Evolutionary conservation across 2,329 filamentous ascomycete genomes (phyloP).

Genomic region (Madurella fahalii): DNA sequence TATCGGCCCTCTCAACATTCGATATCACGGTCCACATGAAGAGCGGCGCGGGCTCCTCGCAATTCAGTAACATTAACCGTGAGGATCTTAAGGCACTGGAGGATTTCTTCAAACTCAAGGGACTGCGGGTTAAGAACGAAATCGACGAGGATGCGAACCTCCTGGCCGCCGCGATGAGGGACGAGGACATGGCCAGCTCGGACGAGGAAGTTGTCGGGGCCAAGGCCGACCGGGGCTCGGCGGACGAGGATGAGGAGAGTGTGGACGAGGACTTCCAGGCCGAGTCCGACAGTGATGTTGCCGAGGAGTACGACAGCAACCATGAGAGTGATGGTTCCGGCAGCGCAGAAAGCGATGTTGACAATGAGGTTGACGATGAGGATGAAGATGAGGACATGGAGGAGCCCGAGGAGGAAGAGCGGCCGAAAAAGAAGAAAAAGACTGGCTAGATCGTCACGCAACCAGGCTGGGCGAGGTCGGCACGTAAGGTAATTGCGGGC

Average conservation of each 20-base stretch:
- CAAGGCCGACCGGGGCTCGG: slow-evolving; percentile 76
- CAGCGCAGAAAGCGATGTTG: slow-evolving; percentile 60
- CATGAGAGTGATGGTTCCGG: slow-evolving; percentile 80
- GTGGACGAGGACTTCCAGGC: slow-evolving; percentile 94
- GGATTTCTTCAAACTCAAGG: slow-evolving; percentile 94
- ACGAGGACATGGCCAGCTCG: slow-evolving; percentile 77
- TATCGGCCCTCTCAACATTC: slow-evolving; percentile 92
- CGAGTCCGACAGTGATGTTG: slow-evolving; percentile 89
- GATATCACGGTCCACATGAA: slow-evolving; percentile 94
- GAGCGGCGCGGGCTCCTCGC: slow-evolving; percentile 77
- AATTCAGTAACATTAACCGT: slow-evolving; percentile 98
- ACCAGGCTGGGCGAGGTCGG: neutral
- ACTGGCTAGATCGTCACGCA: slow-evolving; percentile 26
- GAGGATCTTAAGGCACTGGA: slow-evolving; percentile 97
- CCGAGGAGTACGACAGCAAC: slow-evolving; percentile 89
- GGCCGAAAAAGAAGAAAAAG: slow-evolving; percentile 43
- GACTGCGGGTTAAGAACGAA: slow-evolving; percentile 94
- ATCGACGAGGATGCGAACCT: slow-evolving; percentile 87
- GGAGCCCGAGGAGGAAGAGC: slow-evolving; percentile 36
- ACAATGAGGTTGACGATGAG: slow-evolving; percentile 46
- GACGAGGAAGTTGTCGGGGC: slow-evolving; percentile 74
- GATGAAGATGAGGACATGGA: slow-evolving; percentile 44
- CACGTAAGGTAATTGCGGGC: neutral
- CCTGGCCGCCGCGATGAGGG: slow-evolving; percentile 76
- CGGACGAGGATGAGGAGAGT: slow-evolving; percentile 93